Evolutionary conservation across 139 green algal genomes (phyloP), one percentile per base, ranked within the genome.

Genomic region (Microglena sp.): DNA sequence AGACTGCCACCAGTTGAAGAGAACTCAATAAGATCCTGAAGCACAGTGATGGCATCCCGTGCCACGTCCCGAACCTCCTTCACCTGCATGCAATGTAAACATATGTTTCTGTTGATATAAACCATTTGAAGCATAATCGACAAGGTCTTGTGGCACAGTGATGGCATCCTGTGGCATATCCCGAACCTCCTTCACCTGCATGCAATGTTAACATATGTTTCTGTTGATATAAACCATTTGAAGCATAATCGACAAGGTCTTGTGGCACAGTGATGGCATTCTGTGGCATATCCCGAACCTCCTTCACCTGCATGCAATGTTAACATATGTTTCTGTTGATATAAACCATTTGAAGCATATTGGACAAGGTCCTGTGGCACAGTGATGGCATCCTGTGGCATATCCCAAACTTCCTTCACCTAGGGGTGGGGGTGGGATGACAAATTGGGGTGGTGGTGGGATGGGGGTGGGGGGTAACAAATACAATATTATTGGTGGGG

Each of bases 161-260:
- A 59, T 18, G 21, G 21, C 50, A 18, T 59, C 22, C 5, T 29
- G 55, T 40, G 55, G 7, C 21, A 29, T 62, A 29, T 62, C n/a
- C 5, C 55, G 50, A 18, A 59, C 50, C 50, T 59, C 55, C 24
- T 5, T 35, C 27, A 62, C 55, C 55, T 62, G 55, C n/a, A n/a
- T 50, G 8, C 40, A 50, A 50, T 8, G 11, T 50, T 8, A 50
- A 50, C 11, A 15, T 15, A 50, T 50, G 15, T 15, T n/a, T n/a
- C n/a, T n/a, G n/a, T n/a, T n/a, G n/a, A n/a, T n/a, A n/a, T n/a
- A n/a, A n/a, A n/a, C n/a, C n/a, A n/a, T n/a, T n/a, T n/a, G n/a
- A n/a, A n/a, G n/a, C n/a, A n/a, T n/a, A 50, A 11, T 50, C 40
- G 11, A 50, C 11, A 11, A 50, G 40, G 11, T 50, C 50, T 11